Base-by-base conservation (phyloP, 345 rosid species). In the Acer saccharum region DNA sequence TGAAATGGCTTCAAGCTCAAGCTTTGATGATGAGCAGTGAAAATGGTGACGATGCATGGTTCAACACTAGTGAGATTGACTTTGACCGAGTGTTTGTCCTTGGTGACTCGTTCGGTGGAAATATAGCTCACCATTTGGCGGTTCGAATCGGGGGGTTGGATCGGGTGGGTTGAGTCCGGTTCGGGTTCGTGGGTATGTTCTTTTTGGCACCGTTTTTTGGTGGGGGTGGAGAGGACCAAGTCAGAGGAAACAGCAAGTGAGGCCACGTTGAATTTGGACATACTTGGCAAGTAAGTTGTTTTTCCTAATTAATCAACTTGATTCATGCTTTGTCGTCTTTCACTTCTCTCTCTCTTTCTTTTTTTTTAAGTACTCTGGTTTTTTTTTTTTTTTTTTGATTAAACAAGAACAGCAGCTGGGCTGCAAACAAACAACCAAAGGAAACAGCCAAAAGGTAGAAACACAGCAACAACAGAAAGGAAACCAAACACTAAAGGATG, bases 51-150 rank as follows among this genome's bases (percentile, higher is more conserved):
- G 83, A 78, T 75, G 87, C 82, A 60, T 90, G 93, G 89, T 29
- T 87, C 58, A 27, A 29, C 25, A 81, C 73, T 74, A 68, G 21
- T 0, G 78, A 73, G 29, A 91, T 82, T 82, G 93, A 90, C 87
- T 89, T 87, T 58, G 91, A 84, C 73, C 67, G 80, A 71, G 95
- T 91, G 64, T 89, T 81, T 72, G 83, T 95, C 10, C 3, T 88
- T 43, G 98, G 98, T 16, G 98, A 94, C 81, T 94, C 98, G 0
- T 93, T 98, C 0, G 98, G 98, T 11, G 98, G 98, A 2, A 94
- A 94, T 78, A 90, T 94, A 57, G 92, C 97, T 6, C 97, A 94
- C 80, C 95, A 93, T 57, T 65, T 94, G 54, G 97, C 98, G 18
- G 86, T 88, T 69, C 84, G 84, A 82, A 55, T 89, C 2, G 89